Conservation (phyloP, 2,329 filamentous ascomycete species). For the Pseudocercospora cruenta region DNA sequence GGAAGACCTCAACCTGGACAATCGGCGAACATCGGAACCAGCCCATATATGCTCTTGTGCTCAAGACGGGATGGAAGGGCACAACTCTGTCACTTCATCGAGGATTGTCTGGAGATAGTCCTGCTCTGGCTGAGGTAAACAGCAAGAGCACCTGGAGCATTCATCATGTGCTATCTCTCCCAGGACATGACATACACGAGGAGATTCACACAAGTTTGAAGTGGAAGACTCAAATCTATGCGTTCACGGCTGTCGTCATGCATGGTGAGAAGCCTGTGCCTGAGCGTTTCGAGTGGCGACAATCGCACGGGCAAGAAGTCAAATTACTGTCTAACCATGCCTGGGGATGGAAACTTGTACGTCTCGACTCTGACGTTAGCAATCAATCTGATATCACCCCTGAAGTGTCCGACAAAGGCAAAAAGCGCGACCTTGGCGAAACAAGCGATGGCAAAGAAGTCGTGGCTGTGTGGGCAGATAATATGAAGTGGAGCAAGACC, state of each 20-base stretch:
- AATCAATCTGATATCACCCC: background rate
- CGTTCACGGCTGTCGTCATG: conserved; percentile 15
- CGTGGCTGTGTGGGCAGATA: conserved; percentile 28
- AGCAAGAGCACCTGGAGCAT: conserved; percentile 11
- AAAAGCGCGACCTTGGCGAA: conserved; percentile 15
- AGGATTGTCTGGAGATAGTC: conserved; percentile 1
- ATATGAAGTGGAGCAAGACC: conserved; percentile 23
- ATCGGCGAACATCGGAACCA: conserved; percentile 21
- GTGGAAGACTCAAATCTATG: conserved; percentile 13
- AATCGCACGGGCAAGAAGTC: conserved; percentile 26
- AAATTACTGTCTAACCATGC: conserved; percentile 19
- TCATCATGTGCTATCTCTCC: conserved; percentile 15
- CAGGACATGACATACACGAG: conserved; percentile 10
- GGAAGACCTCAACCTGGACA: conserved; percentile 14
- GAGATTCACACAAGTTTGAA: conserved; percentile 14
- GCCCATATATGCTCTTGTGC: conserved; percentile 16
- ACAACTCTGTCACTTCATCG: conserved; percentile 17
- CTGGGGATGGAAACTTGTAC: conserved; percentile 26
- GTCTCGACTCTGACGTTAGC: conserved; percentile 9
- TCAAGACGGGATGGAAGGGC: conserved; percentile 19
- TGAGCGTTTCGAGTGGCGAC: conserved; percentile 26
- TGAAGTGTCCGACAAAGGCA: conserved; percentile 2
- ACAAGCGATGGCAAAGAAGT: conserved; percentile 28
- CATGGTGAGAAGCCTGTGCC: conserved; percentile 12
- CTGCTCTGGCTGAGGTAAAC: conserved; percentile 10